Evolutionary conservation across 345 rosid genomes (phyloP), one percentile per base, ranked within the genome.

Genomic region (Rhizophora mangle): DNA sequence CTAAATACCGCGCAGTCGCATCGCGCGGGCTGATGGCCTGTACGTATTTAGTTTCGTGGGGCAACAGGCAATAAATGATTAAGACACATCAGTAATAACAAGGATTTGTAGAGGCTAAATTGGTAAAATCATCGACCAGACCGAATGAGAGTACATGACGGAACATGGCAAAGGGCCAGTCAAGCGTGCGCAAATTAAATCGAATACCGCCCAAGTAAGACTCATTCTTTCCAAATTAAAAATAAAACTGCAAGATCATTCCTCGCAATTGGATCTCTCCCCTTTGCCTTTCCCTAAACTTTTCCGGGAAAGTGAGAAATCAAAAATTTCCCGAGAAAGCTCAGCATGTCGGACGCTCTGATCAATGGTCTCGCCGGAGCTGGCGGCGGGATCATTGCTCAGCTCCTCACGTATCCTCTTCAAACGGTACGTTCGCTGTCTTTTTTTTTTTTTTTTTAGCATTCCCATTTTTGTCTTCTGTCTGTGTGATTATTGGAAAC

Each of bases 311-410:
- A 64, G 16, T 30, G 16, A 10, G 27, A 36, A 21, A 22, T 30
- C 19, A 0, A 29, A 3, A 3, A 19, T 67, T 64, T 67, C 37
- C 56, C 37, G 72, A 21, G 73, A 69, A 72, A 11, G 8, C 11
- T 10, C 61, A 39, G 4, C 66, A 95, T 95, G 99, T 95, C 99
- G 13, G 99, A 92, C 74, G 97, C 99, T 77, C 51, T 92, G 87
- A 92, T 95, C 76, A 92, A 87, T 72, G 99, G 98, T 27, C 82
- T 95, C 75, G 91, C 99, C 63, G 98, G 97, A 64, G 97, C 96
- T 37, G 96, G 96, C 34, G 99, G 97, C 16, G 98, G 98, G 81
- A 95, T 92, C 88, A 88, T 95, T 62, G 96, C 98, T 84, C 98
- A 92, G 63, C 91, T 95, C 58, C 84, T 92, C 75, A 90, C 97